phyloP scores from a whole-genome alignment of 768 basidiomycete species.

The Serendipita vermifera region DNA sequence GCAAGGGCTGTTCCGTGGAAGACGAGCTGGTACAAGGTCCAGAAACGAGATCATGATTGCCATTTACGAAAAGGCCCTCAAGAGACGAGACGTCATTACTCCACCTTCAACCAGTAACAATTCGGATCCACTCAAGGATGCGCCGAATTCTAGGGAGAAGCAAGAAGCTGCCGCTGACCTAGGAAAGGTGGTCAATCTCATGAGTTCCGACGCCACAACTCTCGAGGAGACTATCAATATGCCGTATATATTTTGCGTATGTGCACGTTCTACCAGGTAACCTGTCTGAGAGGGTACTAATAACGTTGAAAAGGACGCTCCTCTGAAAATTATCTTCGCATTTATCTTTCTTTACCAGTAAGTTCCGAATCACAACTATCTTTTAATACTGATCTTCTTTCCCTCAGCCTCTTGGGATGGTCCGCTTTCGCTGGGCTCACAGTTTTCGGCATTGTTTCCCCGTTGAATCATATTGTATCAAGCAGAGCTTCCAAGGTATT shows the following conservation, averaged over 20 bases:
- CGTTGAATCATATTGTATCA: slow-evolving; percentile 55
- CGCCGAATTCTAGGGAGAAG: slow-evolving; percentile 2
- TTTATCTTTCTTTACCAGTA: slow-evolving; percentile 65
- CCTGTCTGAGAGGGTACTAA: no score
- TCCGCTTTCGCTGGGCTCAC: slow-evolving; percentile 67
- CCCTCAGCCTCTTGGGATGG: slow-evolving; percentile 42
- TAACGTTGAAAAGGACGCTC: slow-evolving; percentile 40
- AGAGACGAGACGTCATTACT: slow-evolving; percentile 27
- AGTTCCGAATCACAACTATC: slow-evolving; percentile 14
- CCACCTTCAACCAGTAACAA: background rate
- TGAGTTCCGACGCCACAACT: slow-evolving; percentile 64
- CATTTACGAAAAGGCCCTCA: slow-evolving; percentile 81
- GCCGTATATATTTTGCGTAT: slow-evolving; percentile 54
- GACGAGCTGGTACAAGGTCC: slow-evolving; percentile 50
- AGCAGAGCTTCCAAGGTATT: slow-evolving; percentile 32
- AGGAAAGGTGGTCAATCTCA: slow-evolving; percentile 81
- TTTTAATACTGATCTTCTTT: background rate
- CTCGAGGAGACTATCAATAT: slow-evolving; percentile 36
- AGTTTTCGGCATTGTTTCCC: slow-evolving; percentile 52
- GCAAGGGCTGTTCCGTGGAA: slow-evolving; percentile 56
- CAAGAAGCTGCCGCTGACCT: slow-evolving; percentile 45
- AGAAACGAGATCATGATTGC: slow-evolving; percentile 69
- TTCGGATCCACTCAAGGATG: slow-evolving; percentile 4
- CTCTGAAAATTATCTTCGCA: slow-evolving; percentile 67
- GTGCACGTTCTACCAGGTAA: no score